Conservation (phyloP, 768 basidiomycete species). For the Leccinum broughii region DNA sequence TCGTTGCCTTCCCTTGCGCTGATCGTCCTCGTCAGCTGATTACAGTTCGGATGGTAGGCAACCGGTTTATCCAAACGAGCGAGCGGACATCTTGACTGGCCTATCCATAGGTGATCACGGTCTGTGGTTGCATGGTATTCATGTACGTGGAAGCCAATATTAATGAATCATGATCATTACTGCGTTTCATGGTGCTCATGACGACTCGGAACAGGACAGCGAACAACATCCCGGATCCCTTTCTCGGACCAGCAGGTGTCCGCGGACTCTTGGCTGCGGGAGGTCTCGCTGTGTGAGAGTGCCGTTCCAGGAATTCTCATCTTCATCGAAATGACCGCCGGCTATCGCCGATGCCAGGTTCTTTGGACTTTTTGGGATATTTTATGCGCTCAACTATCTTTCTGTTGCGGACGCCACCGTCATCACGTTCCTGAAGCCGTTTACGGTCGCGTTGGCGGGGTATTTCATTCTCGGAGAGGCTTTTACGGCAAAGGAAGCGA, state of each 20-base stretch:
- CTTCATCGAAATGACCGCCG: constrained; percentile 29
- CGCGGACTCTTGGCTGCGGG: constrained; percentile 55
- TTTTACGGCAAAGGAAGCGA: constrained; percentile 52
- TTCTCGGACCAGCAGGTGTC: constrained; percentile 70
- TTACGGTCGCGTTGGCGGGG: constrained; percentile 62
- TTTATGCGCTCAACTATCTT: constrained; percentile 71
- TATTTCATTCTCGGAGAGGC: constrained; percentile 62
- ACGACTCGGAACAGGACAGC: constrained; percentile 33
- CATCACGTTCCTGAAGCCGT: constrained; percentile 72
- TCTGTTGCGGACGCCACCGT: constrained; percentile 79
- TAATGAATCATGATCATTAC: constrained; percentile 45
- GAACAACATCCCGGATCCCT: constrained; percentile 53
- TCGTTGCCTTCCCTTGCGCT: not conserved
- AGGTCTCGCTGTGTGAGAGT: constrained; percentile 59
- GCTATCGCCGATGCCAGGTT: constrained; percentile 46
- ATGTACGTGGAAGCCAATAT: constrained; percentile 37
- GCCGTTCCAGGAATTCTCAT: constrained; percentile 48
- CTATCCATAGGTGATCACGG: constrained; percentile 47
- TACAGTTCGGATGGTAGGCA: constrained; percentile 55
- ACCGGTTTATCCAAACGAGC: not conserved
- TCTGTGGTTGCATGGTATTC: constrained; percentile 51
- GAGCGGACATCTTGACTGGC: not conserved
- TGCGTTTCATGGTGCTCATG: constrained; percentile 37
- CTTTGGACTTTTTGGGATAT: constrained; percentile 70
- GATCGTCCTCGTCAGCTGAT: constrained; percentile 42